Evolutionary conservation across 352 stramenopile genomes (phyloP).

Genomic region (Peronospora tabacina): DNA sequence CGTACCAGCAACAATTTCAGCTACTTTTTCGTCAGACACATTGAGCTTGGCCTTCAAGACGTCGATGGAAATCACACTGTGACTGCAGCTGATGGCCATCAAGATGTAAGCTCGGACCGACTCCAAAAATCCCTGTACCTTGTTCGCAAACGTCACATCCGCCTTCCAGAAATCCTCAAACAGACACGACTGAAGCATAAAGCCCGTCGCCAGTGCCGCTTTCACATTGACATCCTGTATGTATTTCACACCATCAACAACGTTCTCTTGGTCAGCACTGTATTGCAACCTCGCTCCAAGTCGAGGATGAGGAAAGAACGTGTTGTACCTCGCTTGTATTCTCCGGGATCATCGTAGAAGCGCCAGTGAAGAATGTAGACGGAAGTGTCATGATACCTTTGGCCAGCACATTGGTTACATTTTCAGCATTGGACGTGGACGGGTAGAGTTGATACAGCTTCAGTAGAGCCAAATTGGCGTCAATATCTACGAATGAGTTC

Average conservation of each 20-base stretch:
- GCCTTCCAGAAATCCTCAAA: slow-evolving; percentile 82
- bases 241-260: slow-evolving; percentile 3
- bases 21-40: slow-evolving; percentile 57
- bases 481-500: slow-evolving; percentile 51
- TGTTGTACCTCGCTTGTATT: slow-evolving; percentile 49
- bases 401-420: slow-evolving; percentile 57
- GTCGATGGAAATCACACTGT: slow-evolving; percentile 49
- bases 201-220: slow-evolving; percentile 45
- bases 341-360: slow-evolving; percentile 60
- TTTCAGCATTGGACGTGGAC: slow-evolving; percentile 38
- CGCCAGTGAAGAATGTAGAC: slow-evolving; percentile 72
- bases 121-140: slow-evolving; percentile 60
- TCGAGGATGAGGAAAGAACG: not conserved
- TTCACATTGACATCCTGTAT: slow-evolving; percentile 57
- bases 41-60: slow-evolving; percentile 67
- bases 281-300: not conserved
- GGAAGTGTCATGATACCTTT: slow-evolving; percentile 63
- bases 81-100: slow-evolving; percentile 58
- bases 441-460: slow-evolving; percentile 82
- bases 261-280: slow-evolving; percentile 4
- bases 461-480: slow-evolving; percentile 73
- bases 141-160: slow-evolving; percentile 48
- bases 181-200: slow-evolving; percentile 67
- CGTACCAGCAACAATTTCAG: slow-evolving; percentile 43
- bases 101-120: slow-evolving; percentile 74